A percentile compares a stretch with the other conserved stretches of the same genome.
Conservation (phyloP, 352 stramenopile genomes). For the Peronospora belbahrii region DNA sequence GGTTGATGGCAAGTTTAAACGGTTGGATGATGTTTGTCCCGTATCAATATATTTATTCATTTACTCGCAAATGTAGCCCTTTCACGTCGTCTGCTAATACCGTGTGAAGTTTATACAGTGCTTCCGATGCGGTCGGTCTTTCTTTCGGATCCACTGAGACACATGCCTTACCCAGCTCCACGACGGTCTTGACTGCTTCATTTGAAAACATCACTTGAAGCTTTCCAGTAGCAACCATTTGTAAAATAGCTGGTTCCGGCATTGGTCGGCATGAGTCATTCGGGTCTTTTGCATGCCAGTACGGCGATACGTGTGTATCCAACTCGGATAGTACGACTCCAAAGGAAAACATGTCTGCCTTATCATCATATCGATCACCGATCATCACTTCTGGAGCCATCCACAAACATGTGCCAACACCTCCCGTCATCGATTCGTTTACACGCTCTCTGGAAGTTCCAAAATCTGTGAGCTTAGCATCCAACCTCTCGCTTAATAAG, state of each 20-base stretch:
- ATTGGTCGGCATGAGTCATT: slow-evolving; percentile 18
- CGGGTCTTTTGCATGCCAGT: slow-evolving; percentile 22
- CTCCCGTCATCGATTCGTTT: slow-evolving; percentile 32
- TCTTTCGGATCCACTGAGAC: slow-evolving; percentile 26
- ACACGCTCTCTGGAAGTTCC: slow-evolving; percentile 29
- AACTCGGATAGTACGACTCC: slow-evolving; percentile 34
- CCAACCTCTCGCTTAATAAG: slow-evolving; percentile 21
- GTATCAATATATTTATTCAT: background rate
- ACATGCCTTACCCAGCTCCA: slow-evolving; percentile 29
- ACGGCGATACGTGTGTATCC: slow-evolving; percentile 24
- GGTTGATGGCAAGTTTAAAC: background rate
- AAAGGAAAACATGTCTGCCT: slow-evolving; percentile 45
- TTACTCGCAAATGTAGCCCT: background rate
- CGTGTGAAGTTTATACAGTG: slow-evolving; percentile 33
- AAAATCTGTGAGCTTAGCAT: slow-evolving; percentile 34
- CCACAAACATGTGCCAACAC: slow-evolving; percentile 37
- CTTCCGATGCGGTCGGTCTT: slow-evolving; percentile 30
- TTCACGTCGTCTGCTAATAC: slow-evolving; percentile 14
- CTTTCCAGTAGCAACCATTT: slow-evolving; percentile 38
- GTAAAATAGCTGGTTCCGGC: slow-evolving; percentile 34
- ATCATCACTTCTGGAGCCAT: slow-evolving; percentile 41
- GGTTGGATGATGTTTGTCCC: background rate
- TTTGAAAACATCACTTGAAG: slow-evolving; percentile 36
- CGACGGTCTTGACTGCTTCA: slow-evolving; percentile 6
- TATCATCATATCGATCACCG: slow-evolving; percentile 34